A percentile compares a stretch with the other conserved stretches of the same genome.
These are phyloP conservation scores for Phytophthora cryptogea DNA, from an alignment of 352 stramenopile genomes.

Conservation along the genomic window DNA sequence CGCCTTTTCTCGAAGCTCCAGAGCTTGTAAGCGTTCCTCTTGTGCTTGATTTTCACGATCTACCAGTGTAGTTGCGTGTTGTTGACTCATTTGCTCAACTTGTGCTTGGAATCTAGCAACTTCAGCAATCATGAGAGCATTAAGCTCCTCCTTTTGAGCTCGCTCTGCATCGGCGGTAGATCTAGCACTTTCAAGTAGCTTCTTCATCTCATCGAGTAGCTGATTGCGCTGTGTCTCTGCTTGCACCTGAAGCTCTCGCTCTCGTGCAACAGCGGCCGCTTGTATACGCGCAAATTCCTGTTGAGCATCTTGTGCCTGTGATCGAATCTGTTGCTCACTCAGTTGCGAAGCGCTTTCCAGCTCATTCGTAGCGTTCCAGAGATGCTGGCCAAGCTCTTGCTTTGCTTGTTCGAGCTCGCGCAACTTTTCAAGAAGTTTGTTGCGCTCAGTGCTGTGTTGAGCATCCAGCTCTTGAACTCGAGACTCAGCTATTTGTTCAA, in stretches of 20 bases:
- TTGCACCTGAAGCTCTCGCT: conserved; percentile 51
- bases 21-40: conserved; percentile 32
- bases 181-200: conserved; percentile 39
- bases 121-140: conserved; percentile 55
- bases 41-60: conserved; percentile 26
- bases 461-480: conserved; percentile 15
- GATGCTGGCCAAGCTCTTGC: conserved; percentile 62
- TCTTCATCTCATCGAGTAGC: conserved; percentile 44
- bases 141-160: conserved; percentile 73
- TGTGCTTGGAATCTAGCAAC: conserved; percentile 50
- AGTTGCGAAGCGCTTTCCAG: conserved; percentile 37
- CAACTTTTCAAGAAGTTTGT: conserved; percentile 21
- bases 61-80: conserved; percentile 20
- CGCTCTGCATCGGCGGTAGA: conserved; percentile 42
- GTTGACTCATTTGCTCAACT: conserved; percentile 33
- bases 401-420: conserved; percentile 35
- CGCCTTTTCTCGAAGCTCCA: conserved; percentile 37
- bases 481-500: conserved; percentile 16
- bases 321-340: conserved; percentile 31
- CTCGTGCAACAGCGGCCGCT: conserved; percentile 27
- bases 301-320: conserved; percentile 30
- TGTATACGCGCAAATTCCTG: conserved; percentile 34
- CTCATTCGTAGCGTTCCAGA: conserved; percentile 64
- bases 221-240: conserved; percentile 45
- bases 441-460: conserved; percentile 5